These are phyloP conservation scores for Cladosporium sp. DNA, from an alignment of 2,329 filamentous ascomycete genomes.

Conservation along the genomic window DNA sequence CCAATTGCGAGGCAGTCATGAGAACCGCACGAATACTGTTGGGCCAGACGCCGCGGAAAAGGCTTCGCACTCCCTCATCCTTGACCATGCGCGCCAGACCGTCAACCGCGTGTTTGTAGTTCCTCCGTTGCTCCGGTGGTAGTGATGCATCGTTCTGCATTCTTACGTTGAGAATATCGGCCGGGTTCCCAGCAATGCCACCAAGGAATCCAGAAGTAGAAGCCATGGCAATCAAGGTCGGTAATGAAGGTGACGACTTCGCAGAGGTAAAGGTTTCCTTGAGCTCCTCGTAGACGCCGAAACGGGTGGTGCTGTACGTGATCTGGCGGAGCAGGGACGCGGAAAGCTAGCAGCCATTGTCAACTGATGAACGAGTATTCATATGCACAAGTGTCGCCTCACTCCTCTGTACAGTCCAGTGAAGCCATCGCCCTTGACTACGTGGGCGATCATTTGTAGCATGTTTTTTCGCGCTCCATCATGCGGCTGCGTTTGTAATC, in stretches of 20 bases:
- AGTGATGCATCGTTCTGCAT: constrained; percentile 93
- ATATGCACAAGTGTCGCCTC: constrained; percentile 17
- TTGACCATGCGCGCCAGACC: constrained; percentile 81
- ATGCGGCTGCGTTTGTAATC: constrained; percentile 75
- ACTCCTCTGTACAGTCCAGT: constrained; percentile 78
- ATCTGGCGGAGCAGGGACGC: constrained; percentile 85
- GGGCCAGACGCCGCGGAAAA: constrained; percentile 81
- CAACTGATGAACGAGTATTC: background rate
- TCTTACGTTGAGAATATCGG: constrained; percentile 93
- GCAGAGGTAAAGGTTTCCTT: constrained; percentile 61
- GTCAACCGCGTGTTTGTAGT: constrained; percentile 84
- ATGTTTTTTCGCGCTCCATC: constrained; percentile 69
- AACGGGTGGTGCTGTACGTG: constrained; percentile 93
- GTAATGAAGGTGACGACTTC: constrained; percentile 56
- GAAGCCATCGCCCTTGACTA: constrained; percentile 69
- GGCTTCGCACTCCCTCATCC: constrained; percentile 66
- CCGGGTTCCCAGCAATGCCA: constrained; percentile 85
- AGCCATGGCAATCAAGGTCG: constrained; percentile 70
- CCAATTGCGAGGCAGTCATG: constrained; percentile 81
- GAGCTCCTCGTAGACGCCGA: constrained; percentile 91
- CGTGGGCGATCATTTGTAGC: constrained; percentile 77
- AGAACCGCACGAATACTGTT: constrained; percentile 76
- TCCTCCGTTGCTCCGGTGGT: constrained; percentile 64
- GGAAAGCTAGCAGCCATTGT: constrained; percentile 53
- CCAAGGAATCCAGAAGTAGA: constrained; percentile 79